Evolutionary conservation across 352 stramenopile species (phyloP).

Genomic region (Pilasporangium apinafurcum): DNA sequence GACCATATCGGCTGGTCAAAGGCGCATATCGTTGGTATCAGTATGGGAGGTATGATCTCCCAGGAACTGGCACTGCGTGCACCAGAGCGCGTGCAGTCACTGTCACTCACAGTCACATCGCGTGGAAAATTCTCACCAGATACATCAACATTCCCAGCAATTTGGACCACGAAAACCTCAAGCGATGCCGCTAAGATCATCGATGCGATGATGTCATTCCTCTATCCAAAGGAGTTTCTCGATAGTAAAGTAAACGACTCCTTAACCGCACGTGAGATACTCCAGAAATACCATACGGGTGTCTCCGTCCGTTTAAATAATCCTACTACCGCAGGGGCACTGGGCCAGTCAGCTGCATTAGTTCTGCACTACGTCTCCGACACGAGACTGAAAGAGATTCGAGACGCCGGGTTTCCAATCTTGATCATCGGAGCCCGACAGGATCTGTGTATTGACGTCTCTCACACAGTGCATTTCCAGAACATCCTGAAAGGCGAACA

Average conservation of each 20-base stretch:
- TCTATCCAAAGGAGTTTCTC: background rate
- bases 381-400: conserved; percentile 26
- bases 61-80: conserved; percentile 26
- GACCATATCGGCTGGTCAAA: conserved; percentile 8
- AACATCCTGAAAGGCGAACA: conserved; percentile 19
- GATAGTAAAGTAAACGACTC: background rate
- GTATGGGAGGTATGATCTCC: conserved; percentile 48
- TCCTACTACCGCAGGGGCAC: background rate
- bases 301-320: background rate
- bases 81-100: conserved; percentile 29
- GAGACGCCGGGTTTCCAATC: conserved; percentile 24
- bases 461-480: conserved; percentile 17
- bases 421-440: conserved; percentile 20
- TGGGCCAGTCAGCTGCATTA: conserved; percentile 25
- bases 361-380: conserved; percentile 31
- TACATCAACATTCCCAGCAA: background rate
- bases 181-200: background rate
- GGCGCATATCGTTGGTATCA: conserved; percentile 5
- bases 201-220: background rate
- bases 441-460: conserved; percentile 26
- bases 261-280: background rate
- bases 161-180: background rate
- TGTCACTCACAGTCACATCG: conserved; percentile 33
- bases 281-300: background rate
- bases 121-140: conserved; percentile 6